Evolutionary conservation across 176 grass and related monocot genomes (phyloP), one percentile per base, ranked within the genome.

Genomic region (Dactylis glomerata): DNA sequence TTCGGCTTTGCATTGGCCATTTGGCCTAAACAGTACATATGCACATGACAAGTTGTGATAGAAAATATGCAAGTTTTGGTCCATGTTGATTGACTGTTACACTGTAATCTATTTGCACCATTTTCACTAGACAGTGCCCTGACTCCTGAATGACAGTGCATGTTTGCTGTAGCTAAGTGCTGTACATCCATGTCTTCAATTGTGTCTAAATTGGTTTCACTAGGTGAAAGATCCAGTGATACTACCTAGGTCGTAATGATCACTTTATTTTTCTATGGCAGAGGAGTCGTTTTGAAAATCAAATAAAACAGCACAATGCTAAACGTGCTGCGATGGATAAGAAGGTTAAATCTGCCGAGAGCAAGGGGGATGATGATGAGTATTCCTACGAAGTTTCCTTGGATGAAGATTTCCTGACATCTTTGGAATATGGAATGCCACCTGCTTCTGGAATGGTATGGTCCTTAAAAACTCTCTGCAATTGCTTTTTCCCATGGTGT

Each of bases 341-440:
- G 46, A 79, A 85, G 79, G 84, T 76, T 65, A 94, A 92, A 94
- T 87, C 83, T 83, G 69, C 61, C 68, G 81, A 90, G 27, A 83
- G 51, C 51, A 81, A 88, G 36, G 68, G 58, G 42, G 28, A 63
- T 63, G 58, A 91, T 9, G 92, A 98, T 79, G 91, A 99, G 85
- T 92, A 90, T 81, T 95, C 95, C 5, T 95, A 99, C 77, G 96
- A 96, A 89, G 93, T 99, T 87, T 80, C 87, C 76, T 75, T 99
- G 57, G 96, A 99, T 84, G 93, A 96, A 90, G 93, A 99, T 50
- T 99, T 99, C 67, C 33, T 99, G 64, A 96, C 89, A 71, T 95
- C 89, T 32, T 82, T 99, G 73, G 96, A 99, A 80, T 99, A 96
- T 41, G 96, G 96, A 89, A 99, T 99, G 96, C 96, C 96, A 73